Evolutionary conservation across 495 filamentous ascomycete genomes (phyloP), one percentile per base, ranked within the genome.

Genomic region (Penicillium cosmopolitanum): DNA sequence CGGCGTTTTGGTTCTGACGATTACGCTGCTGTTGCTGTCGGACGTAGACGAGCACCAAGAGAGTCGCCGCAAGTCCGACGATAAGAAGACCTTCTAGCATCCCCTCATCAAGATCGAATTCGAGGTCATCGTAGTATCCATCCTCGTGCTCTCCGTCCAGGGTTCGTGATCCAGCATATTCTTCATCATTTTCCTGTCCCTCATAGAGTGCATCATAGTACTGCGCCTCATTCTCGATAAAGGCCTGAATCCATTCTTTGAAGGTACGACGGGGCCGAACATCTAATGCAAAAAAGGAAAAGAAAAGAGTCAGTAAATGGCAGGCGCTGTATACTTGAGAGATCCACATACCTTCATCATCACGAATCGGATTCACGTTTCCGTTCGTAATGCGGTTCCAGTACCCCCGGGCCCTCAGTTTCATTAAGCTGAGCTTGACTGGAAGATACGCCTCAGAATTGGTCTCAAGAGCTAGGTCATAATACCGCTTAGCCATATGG

Each of bases 381-480:
- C 95, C 95, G 66, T 93, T 83, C 0, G 92, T 97, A 57, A 98
- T 79, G 0, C 87, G 91, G 60, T 99, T 98, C 95, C 95, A 99
- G 58, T 87, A 91, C 67, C 91, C 93, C 56, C 92, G 85, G 31
- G 86, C 76, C 13, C 94, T 81, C 54, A 99, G 76, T 74, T 98
- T 98, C 53, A 96, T 77, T 47, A 99, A 75, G 60, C 91, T 91
- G 19, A 99, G 76, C 28, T 91, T 88, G 3, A 98, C 96, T 0
- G 95, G 96, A n/a, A 97, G 79, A 68, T 98, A 97, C 0, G 96
- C 91, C 73, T 98, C 96, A 35, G 85, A 80, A 65, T 96, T 99
- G 4, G 92, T 95, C 68, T 91, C 91, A 16, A 96, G 77, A 1
- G 95, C 93, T 53, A 92, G 82, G 68, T 99, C 95, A 68, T 99